phyloP scores from a whole-genome alignment of 768 basidiomycete genomes.

The Ramaria rubella region DNA sequence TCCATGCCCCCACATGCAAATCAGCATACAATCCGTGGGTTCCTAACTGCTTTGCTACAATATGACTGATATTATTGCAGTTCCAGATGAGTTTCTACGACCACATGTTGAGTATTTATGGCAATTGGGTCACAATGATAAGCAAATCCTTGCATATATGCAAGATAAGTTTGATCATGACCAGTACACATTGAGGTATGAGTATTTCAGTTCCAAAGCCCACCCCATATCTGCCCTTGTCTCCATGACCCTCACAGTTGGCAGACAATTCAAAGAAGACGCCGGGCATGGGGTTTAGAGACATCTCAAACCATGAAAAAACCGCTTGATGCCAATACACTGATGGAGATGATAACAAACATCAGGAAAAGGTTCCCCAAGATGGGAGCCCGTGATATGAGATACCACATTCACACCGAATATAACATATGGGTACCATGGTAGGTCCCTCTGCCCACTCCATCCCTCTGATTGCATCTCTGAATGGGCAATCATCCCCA shows the following conservation, averaged over 20 bases:
- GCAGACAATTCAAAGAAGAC: slow-evolving; percentile 15
- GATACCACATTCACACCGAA: slow-evolving; percentile 19
- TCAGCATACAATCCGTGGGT: too few relatives aligned
- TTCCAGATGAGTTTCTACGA: not conserved
- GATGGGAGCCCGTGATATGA: slow-evolving; percentile 24
- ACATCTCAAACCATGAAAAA: not conserved
- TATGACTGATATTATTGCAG: too few relatives aligned
- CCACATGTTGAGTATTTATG: slow-evolving; percentile 10
- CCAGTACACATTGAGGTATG: too few relatives aligned
- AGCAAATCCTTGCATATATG: slow-evolving; percentile 20
- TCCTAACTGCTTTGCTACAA: too few relatives aligned
- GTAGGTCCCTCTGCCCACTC: slow-evolving; percentile 19
- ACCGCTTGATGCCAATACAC: not conserved
- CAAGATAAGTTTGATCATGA: slow-evolving; percentile 19
- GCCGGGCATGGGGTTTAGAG: not conserved
- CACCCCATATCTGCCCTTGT: not conserved
- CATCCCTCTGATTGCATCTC: slow-evolving; percentile 11
- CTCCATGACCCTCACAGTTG: slow-evolving; percentile 15
- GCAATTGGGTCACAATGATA: slow-evolving; percentile 22
- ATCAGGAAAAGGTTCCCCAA: slow-evolving; percentile 21
- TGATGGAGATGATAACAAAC: slow-evolving; percentile 11
- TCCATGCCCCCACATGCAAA: too few relatives aligned
- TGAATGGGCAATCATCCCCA: slow-evolving; percentile 14
- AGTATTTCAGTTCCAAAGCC: slow-evolving; percentile 16
- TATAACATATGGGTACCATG: slow-evolving; percentile 20